Percentiles rank a stretch among this genome's conserved stretches.
Evolutionary conservation across 148 eudicot genomes (phyloP).

Genomic region (Amaranthus palmeri): DNA sequence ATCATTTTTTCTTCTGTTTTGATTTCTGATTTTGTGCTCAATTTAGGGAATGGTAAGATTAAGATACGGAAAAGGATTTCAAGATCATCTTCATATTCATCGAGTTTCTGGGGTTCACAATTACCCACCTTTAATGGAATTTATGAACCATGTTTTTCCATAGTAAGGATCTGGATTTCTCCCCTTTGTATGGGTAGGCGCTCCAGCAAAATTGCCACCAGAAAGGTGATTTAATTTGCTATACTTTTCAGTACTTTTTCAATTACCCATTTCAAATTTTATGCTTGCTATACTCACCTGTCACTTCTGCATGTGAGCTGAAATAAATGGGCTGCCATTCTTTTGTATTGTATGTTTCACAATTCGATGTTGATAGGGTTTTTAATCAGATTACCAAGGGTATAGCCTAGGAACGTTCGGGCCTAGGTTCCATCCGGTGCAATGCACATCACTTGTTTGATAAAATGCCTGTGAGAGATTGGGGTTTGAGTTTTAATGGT

Average conservation of each 20-base stretch:
- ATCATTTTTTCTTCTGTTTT: neutral
- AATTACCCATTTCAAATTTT: neutral
- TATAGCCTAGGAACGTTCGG: no score
- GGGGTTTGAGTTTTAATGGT: neutral
- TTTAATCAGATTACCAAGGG: no score
- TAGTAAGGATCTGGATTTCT: slow-evolving; percentile 61
- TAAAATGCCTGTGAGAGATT: slow-evolving; percentile 26
- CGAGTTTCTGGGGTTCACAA: slow-evolving; percentile 25
- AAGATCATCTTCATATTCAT: slow-evolving; percentile 36
- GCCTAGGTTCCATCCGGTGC: no score
- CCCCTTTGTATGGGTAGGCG: slow-evolving; percentile 94
- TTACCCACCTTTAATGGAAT: slow-evolving; percentile 18
- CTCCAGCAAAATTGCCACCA: slow-evolving; percentile 75
- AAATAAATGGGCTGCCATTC: no score
- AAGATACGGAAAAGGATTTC: slow-evolving; percentile 30
- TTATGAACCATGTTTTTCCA: slow-evolving; percentile 15
- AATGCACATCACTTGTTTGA: slow-evolving; percentile 37
- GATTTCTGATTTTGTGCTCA: neutral
- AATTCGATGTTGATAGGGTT: neutral
- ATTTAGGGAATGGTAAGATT: slow-evolving; percentile 37
- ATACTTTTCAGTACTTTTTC: neutral
- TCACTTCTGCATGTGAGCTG: neutral
- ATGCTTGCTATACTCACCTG: neutral
- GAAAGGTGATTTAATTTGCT: slow-evolving; percentile 52
- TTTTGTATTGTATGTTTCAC: neutral